Evolutionary conservation across 495 filamentous ascomycete genomes (phyloP), one percentile per base, ranked within the genome.

Genomic region (Usnea hakonensis): DNA sequence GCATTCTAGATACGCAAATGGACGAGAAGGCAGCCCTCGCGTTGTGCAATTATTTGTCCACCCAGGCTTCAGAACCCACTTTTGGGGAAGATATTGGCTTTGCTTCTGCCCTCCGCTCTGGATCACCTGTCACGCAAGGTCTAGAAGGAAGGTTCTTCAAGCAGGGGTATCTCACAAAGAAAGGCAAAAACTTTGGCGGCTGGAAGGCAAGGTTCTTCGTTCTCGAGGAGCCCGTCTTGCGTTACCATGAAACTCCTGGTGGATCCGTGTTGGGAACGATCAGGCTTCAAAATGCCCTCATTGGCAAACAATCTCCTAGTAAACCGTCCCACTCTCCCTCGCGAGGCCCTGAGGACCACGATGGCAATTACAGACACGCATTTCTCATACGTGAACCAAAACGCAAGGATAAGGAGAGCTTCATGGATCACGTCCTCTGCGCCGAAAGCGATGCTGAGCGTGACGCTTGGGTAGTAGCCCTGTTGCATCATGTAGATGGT

Each of bases 141-240:
- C 78, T 83, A 11, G 82, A 88, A 64, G 85, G 84, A 4, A 85
- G 84, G 58, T 84, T 87, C 1, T 78, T 85, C 64, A 93, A 92
- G 69, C 91, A 87, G 70, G 94, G 94, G 19, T 97, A 97, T 77
- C 77, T 98, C 36, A 97, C 94, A 9, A 98, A 98, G 75, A 80
- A 88, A 60, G 94, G 94, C 32, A 98, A 98, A 77, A 97, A 96
- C 67, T 97, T 97, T 74, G 94, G 94, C 30, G 94, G 94, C n/a
- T 98, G 94, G 94, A 98, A 98, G 72, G 90, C 90, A 19, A 82
- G 94, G 59, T 97, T 89, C 71, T 98, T 98, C 67, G 81, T 96
- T 50, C 82, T 98, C 1, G 90, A 97, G 68, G 91, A 91, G 2
- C 90, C 95, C 19, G 81, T 90, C 40, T 75, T 98, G 65, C 90